Base-by-base conservation (phyloP, 257 asterid species). In the Ilex aquifolium region DNA sequence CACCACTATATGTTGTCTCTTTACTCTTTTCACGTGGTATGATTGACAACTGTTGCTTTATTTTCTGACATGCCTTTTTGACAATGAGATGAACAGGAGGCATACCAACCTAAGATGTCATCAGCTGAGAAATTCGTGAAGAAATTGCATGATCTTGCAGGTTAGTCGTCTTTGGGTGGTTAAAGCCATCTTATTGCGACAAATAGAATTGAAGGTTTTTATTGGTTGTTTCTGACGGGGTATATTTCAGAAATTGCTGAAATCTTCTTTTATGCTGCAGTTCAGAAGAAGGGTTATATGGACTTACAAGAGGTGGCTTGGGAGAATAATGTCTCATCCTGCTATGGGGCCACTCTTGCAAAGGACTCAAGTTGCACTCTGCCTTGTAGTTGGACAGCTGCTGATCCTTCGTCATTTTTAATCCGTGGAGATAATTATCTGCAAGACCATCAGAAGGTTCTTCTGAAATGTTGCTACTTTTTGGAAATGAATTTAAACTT, bases 401-500 rank as follows among this genome's bases (percentile, higher is more conserved):
- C 82, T 8, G 95, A 88, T 79, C 90, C 96, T 65, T 76, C 91
- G 13, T 79, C 93, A 1, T 91, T 83, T 65, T 79, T 84, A 63
- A 68, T 91, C 65, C 96, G 96, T 13, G 94, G 94, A n/a, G 73
- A 78, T 52, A 88, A 77, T 59, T 88, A 88, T 72, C 74, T 88
- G 32, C 55, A 78, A 67, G 94, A 88, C 74, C 80, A 68, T 46
- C 72, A 75, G 74, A 88, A 91, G 94, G 98, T 91, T 60, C 14
- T n/a, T 46, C 32, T 36, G 31, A 49, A 29, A 14, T 57, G 53
- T 54, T 40, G 48, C 36, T 42, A 58, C 44, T 14, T 13, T 57
- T 31, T 15, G 42, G 57, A 31, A 30, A 49, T 40, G 44, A 56
- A 50, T 51, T 51, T 29, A 29, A 54, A 60, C 68, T n/a, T 36